Evolutionary conservation across 208 protist species (phyloP), one percentile per base, ranked within the genome.

Genomic region (Strigomonas oncopelti): DNA sequence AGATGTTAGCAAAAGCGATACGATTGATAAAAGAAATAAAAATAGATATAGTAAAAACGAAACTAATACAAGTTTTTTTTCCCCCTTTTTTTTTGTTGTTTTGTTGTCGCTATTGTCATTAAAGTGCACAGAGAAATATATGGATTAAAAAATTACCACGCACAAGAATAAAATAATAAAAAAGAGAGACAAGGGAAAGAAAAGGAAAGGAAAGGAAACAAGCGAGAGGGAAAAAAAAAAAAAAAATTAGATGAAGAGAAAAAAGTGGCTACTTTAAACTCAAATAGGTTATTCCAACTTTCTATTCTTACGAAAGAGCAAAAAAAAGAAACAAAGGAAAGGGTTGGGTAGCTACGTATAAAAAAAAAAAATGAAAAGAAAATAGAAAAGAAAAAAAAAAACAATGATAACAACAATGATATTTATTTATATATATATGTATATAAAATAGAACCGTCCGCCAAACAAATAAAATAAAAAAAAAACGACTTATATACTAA

Each of bases 151-250:
- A 28, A 56, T 38, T 56, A 28, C 52, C 7, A 56, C 24, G 8
- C 7, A 31, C 14, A 59, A 24, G n/a, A 57, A 65, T 61, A n/a
- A 61, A 76, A 22, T 63, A 71, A 31, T 58, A 31, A 55, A 69
- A 42, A 65, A 67, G 22, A 9, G 20, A 46, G 9, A 36, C 9
- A 16, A 24, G 8, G 16, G 7, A 61, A 66, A 8, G 14, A 65
- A 57, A 76, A 34, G 25, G 13, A 16, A 45, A n/a, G 71, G 20
- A 72, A n/a, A 1, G 25, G 14, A 68, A 24, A 8, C 22, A 27
- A 52, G 57, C 8, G 4, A 61, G 13, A 63, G 28, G 16, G 7
- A 67, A 58, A 46, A 38, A 57, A 65, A 29, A 24, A 51, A 58
- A 20, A 14, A 36, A 60, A 22, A 27, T 55, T 51, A 51, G 45